These are phyloP conservation scores for Apocynum venetum DNA, from an alignment of 257 asterid genomes.

Conservation along the genomic window DNA sequence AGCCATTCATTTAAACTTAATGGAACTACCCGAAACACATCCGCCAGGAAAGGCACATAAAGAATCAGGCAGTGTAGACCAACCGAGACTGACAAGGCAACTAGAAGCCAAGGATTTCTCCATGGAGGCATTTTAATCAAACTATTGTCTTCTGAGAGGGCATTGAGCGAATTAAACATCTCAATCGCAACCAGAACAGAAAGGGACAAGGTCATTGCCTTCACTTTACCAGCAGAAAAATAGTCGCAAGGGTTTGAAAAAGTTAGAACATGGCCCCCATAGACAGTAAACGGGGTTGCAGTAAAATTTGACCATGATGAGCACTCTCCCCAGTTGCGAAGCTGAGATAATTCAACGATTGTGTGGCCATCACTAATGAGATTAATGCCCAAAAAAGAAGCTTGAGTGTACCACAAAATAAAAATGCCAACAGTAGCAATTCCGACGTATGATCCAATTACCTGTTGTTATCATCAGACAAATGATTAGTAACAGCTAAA, in stretches of 20 bases:
- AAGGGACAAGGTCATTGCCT: slow-evolving; percentile 82
- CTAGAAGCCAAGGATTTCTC: slow-evolving; percentile 82
- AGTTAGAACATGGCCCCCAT: slow-evolving; percentile 44
- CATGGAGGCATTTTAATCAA: slow-evolving; percentile 84
- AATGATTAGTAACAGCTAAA: background rate
- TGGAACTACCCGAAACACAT: slow-evolving; percentile 69
- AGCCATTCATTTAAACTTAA: slow-evolving; percentile 63
- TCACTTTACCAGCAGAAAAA: slow-evolving; percentile 67
- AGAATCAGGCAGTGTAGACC: slow-evolving; percentile 65
- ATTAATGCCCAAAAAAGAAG: slow-evolving; percentile 69
- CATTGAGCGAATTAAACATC: slow-evolving; percentile 85
- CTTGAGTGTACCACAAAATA: slow-evolving; percentile 75
- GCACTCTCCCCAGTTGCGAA: slow-evolving; percentile 91
- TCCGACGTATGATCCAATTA: slow-evolving; percentile 83
- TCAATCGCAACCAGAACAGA: slow-evolving; percentile 85
- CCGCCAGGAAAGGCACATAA: slow-evolving; percentile 62
- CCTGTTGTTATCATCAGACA: slow-evolving; percentile 36
- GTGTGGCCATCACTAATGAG: slow-evolving; percentile 73
- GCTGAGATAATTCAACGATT: slow-evolving; percentile 66
- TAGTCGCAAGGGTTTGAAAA: slow-evolving; percentile 74
- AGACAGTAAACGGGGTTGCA: slow-evolving; percentile 58
- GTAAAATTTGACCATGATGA: slow-evolving; percentile 68
- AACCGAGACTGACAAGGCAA: slow-evolving; percentile 67
- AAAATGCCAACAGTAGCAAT: slow-evolving; percentile 89
- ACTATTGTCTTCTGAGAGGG: slow-evolving; percentile 89